Evolutionary conservation across 1,284 basidiomycete species (phyloP), one percentile per base, ranked within the genome.

Genomic region (Trichosporon ovoides): DNA sequence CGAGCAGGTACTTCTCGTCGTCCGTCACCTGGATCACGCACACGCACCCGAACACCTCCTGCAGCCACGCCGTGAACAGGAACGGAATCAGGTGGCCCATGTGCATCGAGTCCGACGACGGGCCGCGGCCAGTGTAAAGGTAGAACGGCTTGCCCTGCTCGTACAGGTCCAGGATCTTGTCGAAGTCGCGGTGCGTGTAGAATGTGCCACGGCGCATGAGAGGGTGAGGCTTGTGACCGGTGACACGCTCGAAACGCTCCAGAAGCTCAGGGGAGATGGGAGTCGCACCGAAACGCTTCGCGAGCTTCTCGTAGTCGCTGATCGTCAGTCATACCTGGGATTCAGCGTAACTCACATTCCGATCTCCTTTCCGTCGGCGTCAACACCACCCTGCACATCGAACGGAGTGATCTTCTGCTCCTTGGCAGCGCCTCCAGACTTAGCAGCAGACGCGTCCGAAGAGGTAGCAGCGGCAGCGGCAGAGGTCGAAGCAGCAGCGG

Each of bases 1-100:
- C 96, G 83, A 99, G 96, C 56, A 99, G 79, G 81, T 98, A 99
- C 78, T 99, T 99, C 77, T 99, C 96, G 76, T 99, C 96, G 72
- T 99, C 96, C 52, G 95, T 98, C 7, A 98, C 83, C 76, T 98
- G 95, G 55, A 98, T 82, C 55, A 98, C 96, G 36, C 97, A 80
- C 3, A 95, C 93, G 14, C 91, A 91, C 66, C 94, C 84, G 74
- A 98, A 98, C 22, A 96, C 91, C 55, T 96, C 91, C 78, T 98
- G 95, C 60, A 98, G 78, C 92, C 95, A 98, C 89, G 95, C 94
- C 57, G 96, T 98, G 78, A 99, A 97, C 53, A 90, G 83, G 77
- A 99, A 98, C 1, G 95, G 96, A 60, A 98, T 87, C 85, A 96
- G 88, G 74, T 99, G 96, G 22, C 96, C 96, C 62, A 98, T 80